Conservation (phyloP, 352 stramenopile species). For the Phytopythium boreale region DNA sequence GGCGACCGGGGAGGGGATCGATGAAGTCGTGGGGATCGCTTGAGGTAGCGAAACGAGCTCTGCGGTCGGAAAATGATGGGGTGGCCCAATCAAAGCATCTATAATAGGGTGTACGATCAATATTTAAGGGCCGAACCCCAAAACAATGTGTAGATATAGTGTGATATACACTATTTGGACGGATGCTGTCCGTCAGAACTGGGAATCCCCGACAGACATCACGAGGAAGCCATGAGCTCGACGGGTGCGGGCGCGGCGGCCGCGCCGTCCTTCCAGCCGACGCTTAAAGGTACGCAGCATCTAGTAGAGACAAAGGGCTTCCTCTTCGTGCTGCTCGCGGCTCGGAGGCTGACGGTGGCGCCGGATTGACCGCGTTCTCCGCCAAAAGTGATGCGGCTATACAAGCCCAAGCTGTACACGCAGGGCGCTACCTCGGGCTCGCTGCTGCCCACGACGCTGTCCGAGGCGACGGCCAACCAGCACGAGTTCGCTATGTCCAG, state of each 20-base stretch:
- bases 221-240: slow-evolving; percentile 11
- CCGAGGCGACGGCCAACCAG: slow-evolving; percentile 36
- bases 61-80: background rate
- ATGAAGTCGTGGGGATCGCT: background rate
- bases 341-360: background rate
- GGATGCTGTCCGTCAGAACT: background rate
- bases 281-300: slow-evolving; percentile 58
- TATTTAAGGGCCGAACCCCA: background rate
- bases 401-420: slow-evolving; percentile 85
- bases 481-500: slow-evolving; percentile 88
- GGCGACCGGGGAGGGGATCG: slow-evolving; percentile 3
- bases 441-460: slow-evolving; percentile 60
- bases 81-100: background rate
- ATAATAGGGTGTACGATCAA: background rate
- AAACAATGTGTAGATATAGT: background rate
- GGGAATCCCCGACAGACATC: background rate
- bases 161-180: background rate
- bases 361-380: background rate
- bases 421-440: slow-evolving; percentile 48
- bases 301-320: background rate
- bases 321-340: background rate
- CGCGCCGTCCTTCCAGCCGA: slow-evolving; percentile 48
- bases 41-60: background rate
- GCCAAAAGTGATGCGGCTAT: slow-evolving; percentile 86
- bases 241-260: slow-evolving; percentile 14